Evolutionary conservation across 257 asterid genomes (phyloP).

Genomic region (Scutellaria barbata): DNA sequence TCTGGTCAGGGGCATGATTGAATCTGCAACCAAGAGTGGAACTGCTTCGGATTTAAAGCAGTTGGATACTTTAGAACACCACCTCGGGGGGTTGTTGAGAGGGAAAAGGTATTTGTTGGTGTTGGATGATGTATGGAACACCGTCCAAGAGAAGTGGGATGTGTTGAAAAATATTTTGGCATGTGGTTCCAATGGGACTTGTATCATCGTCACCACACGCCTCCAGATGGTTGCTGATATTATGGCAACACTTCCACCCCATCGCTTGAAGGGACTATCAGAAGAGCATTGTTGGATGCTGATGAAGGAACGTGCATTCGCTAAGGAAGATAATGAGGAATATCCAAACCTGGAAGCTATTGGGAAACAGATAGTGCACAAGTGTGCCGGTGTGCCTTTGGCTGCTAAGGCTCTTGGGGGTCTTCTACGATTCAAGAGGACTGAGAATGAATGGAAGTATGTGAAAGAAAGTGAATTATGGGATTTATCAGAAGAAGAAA

Average conservation of each 20-base stretch:
- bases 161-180: conserved; percentile 19
- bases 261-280: background rate
- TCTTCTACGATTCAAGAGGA: conserved; percentile 33
- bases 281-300: conserved; percentile 37
- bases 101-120: conserved; percentile 38
- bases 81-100: conserved; percentile 29
- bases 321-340: background rate
- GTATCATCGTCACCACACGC: conserved; percentile 42
- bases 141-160: conserved; percentile 40
- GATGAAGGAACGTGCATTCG: conserved; percentile 35
- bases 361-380: background rate
- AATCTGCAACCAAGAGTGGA: conserved; percentile 11
- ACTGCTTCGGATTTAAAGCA: background rate
- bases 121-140: conserved; percentile 34
- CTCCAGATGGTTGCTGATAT: background rate
- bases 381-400: conserved; percentile 28
- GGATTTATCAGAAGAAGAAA: conserved; percentile 26
- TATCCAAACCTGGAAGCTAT: too few relatives aligned
- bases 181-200: conserved; percentile 37
- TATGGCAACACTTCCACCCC: conserved; percentile 35
- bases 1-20: background rate
- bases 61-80: conserved; percentile 32
- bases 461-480: conserved; percentile 23
- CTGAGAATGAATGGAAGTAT: conserved; percentile 35
- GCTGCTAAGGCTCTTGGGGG: conserved; percentile 42